phyloP scores from a whole-genome alignment of 2,329 filamentous ascomycete species.

The Cytospora paraplurivora region DNA sequence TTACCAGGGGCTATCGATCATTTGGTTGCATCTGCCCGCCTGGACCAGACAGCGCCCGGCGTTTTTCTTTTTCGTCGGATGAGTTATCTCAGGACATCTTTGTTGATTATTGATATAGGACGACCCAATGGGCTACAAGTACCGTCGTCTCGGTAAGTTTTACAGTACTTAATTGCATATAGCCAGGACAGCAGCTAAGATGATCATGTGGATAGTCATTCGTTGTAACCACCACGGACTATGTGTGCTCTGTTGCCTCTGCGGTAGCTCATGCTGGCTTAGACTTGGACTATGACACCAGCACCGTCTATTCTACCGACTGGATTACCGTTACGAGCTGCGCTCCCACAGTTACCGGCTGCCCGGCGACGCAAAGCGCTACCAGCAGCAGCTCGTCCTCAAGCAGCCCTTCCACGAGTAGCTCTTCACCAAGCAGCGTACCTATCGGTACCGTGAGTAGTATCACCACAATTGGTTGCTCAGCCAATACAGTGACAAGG shows the following conservation, averaged over 20 bases:
- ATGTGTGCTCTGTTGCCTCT: constrained; percentile 15
- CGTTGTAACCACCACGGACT: constrained; percentile 11
- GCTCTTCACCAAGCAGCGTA: not conserved
- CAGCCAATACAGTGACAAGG: constrained; percentile 12
- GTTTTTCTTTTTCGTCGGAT: not conserved
- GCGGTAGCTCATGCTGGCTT: constrained; percentile 3
- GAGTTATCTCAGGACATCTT: not conserved
- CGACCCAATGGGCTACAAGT: constrained; percentile 15
- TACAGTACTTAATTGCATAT: not conserved
- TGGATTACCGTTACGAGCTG: constrained; percentile 6
- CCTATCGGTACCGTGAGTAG: not conserved
- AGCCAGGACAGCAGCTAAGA: not conserved
- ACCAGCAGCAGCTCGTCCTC: not conserved
- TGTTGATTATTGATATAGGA: constrained; percentile 11
- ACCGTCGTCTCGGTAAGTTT: constrained; percentile 12
- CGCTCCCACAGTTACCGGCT: constrained; percentile 12
- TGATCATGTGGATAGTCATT: not conserved
- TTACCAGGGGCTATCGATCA: not conserved
- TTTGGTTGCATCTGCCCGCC: not conserved
- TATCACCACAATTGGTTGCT: constrained; percentile 11
- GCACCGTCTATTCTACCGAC: not conserved
- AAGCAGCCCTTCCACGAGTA: not conserved
- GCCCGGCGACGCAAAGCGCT: not conserved
- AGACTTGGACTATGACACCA: not conserved
- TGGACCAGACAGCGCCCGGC: not conserved